phyloP scores from a whole-genome alignment of 2,329 filamentous ascomycete species.

The Ophiostoma sp. region DNA sequence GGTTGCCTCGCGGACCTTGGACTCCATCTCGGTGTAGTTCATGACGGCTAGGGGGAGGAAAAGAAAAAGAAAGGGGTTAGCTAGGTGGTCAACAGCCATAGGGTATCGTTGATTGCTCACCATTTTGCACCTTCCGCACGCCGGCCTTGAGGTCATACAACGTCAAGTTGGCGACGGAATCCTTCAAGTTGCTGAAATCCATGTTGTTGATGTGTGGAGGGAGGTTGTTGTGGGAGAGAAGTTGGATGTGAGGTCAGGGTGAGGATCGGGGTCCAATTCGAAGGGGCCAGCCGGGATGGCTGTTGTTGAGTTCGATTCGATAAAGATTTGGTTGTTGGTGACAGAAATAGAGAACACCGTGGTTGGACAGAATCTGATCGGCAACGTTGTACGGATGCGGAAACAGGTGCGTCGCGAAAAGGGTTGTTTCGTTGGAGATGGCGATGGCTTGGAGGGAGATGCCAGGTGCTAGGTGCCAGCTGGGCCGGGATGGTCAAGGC shows the following conservation, averaged over 20 bases:
- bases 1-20: constrained; percentile 89
- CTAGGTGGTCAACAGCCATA: neutral
- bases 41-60: constrained; percentile 71
- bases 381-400: neutral
- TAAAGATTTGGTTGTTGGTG: neutral
- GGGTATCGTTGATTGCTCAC: constrained; percentile 48
- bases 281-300: neutral
- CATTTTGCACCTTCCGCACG: constrained; percentile 95
- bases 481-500: constrained; percentile 12
- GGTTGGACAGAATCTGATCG: neutral
- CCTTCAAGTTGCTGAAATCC: constrained; percentile 84
- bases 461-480: constrained; percentile 14
- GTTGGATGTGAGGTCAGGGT: neutral
- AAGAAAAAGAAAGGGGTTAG: constrained; percentile 20
- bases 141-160: constrained; percentile 95
- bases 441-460: constrained; percentile 8
- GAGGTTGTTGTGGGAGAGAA: neutral
- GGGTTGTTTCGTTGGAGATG: constrained; percentile 7
- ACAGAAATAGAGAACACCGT: neutral
- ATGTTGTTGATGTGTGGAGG: constrained; percentile 47
- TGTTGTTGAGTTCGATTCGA: neutral
- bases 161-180: constrained; percentile 85
- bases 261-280: neutral
- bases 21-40: constrained; percentile 78
- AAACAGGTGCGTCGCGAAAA: neutral